phyloP scores from a whole-genome alignment of 2,329 filamentous ascomycete species.

The Myriangium duriaei region DNA sequence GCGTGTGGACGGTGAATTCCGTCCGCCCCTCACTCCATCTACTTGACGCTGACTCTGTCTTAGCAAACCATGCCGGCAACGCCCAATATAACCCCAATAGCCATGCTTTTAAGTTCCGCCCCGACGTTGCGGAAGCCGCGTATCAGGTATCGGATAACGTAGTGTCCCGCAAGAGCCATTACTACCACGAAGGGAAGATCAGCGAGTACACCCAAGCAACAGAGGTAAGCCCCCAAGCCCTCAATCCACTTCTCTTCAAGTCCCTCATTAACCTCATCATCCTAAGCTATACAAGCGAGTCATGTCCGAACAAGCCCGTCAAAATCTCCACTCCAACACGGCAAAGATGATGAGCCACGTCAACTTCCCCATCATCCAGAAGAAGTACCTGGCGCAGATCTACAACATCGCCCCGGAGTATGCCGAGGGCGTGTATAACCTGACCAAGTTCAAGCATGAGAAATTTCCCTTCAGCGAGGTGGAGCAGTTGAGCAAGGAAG shows the following conservation, averaged over 20 bases:
- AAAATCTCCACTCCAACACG: conserved; percentile 39
- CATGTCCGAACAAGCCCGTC: conserved; percentile 33
- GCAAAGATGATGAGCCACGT: conserved; percentile 22
- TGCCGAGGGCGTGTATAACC: conserved; percentile 34
- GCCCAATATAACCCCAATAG: conserved; percentile 41
- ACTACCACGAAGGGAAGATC: conserved; percentile 41
- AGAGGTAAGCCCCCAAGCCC: no score
- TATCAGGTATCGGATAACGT: conserved; percentile 39
- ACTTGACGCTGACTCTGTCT: no score
- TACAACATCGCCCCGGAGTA: conserved; percentile 39
- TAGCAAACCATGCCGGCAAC: conserved; percentile 36
- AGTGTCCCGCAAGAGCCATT: conserved; percentile 40
- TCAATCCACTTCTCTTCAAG: no score
- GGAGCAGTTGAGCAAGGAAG: conserved; percentile 31
- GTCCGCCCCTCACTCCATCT: no score
- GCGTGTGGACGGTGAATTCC: conserved; percentile 37
- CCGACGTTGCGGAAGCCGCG: conserved; percentile 38
- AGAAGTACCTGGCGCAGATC: conserved; percentile 41
- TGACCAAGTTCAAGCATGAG: conserved; percentile 28
- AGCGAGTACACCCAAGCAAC: conserved; percentile 43
- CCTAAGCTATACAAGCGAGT: conserved; percentile 37
- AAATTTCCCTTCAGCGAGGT: conserved; percentile 36
- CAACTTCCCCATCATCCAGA: conserved; percentile 21
- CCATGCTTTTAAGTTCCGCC: conserved; percentile 40
- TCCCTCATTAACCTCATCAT: no score